Evolutionary conservation across 2,329 filamentous ascomycete species (phyloP), one percentile per base, ranked within the genome.

Genomic region (Lachnellula subtilissima): DNA sequence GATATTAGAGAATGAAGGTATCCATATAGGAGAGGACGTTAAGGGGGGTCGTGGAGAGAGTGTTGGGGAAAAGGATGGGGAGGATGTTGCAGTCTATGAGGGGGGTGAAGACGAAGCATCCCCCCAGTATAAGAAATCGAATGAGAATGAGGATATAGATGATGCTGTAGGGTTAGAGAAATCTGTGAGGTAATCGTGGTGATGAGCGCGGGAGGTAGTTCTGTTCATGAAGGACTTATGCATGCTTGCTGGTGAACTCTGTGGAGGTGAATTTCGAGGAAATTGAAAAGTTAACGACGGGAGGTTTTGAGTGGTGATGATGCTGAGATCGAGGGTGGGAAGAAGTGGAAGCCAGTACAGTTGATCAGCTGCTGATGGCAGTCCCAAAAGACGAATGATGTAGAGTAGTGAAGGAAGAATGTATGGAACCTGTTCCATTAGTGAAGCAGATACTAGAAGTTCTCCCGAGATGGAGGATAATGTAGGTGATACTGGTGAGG

Each of bases 31-130:
- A 8, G 28, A 2, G 28, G 25, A 8, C 28, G 7, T 9, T 63
- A 53, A 72, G 57, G 14, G 72, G 71, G 12, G 56, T 60, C 45
- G 67, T 60, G 22, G 71, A 70, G 58, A 73, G 37, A 17, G 4
- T 40, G 3, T n/a, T 15, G 5, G 37, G n/a, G 11, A 9, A 40
- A 15, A 17, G 14, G 37, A 9, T 40, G n/a, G n/a, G 37, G 14
- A 17, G 6, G 14, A 9, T 40, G 37, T 9, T 9, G 8, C 8
- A 28, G 28, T 8, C 9, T 0, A 8, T 28, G 28, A 9, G 28
- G 9, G 28, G 28, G 8, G 9, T 9, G 28, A 28, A 4, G 22
- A 5, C 3, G 5, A 32, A 11, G 11, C 9, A 4, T 32, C 28
- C 11, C 11, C 17, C 39, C 15, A 42, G 15, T 7, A 17, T 7